Evolutionary conservation across 2,329 filamentous ascomycete genomes (phyloP), one percentile per base, ranked within the genome.

Genomic region (Sporothrix protearum): DNA sequence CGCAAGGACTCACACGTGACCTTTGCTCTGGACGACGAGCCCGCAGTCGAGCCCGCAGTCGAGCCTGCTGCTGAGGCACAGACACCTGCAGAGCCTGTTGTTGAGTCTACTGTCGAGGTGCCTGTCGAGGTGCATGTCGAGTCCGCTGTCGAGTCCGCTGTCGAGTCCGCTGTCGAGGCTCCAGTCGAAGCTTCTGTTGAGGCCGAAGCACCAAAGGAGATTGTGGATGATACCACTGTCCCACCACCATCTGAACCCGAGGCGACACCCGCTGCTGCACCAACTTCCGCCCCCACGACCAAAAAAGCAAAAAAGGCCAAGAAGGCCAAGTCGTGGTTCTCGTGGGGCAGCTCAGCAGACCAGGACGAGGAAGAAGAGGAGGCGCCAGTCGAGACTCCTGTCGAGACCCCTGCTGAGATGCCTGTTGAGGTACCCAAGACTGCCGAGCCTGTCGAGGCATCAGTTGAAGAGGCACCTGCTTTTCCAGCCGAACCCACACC

Each of bases 1-100:
- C 53, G 47, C 68, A 71, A 72, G 64, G 71, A 69, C 36, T 71
- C 69, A 10, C 69, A 68, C 9, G 69, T 67, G 36, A 59, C 69
- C 28, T 71, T 67, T 71, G 61, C 49, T 14, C 39, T 71, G 25
- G 69, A 59, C 33, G 57, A 64, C 33, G 55, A 70, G 45, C 51
- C 67, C 3, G 33, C 67, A 4, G 16, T 7, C 2, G 33, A 63
- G 25, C 4, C 28, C 7, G 33, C 22, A 14, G 9, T 28, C 6
- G 22, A 28, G 25, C 0, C 49, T 14, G 2, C 49, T 53, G 49
- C 12, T 5, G 39, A 57, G 53, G 14, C 53, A n/a, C n/a, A n/a
- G n/a, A n/a, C n/a, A n/a, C n/a, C n/a, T n/a, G n/a, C n/a, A n/a
- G 36, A 55, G 51, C 25, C 53, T 33, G n/a, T 33, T 25, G 16